phyloP scores from a whole-genome alignment of 2,329 filamentous ascomycete species.

The Gnomoniopsis smithogilvyi region DNA sequence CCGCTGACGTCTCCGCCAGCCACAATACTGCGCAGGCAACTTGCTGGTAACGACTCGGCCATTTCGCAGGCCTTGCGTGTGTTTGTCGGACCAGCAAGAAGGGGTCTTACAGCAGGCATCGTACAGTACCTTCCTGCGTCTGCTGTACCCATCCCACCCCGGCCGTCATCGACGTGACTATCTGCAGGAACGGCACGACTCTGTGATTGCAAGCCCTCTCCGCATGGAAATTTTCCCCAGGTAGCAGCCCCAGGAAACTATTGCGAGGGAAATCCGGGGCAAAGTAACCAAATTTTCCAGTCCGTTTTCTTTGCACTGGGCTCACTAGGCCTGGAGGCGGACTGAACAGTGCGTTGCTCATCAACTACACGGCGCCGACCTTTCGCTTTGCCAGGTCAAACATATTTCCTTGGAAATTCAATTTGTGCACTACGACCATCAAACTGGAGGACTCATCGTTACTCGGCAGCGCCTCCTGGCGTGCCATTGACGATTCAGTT shows the following conservation, averaged over 20 bases:
- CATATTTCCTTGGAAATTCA: slow-evolving; percentile 29
- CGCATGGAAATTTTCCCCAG: neutral
- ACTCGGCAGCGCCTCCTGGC: slow-evolving; percentile 25
- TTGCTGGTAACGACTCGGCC: slow-evolving; percentile 11
- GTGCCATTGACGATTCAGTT: slow-evolving; percentile 24
- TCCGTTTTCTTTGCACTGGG: neutral
- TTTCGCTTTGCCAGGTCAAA: slow-evolving; percentile 3
- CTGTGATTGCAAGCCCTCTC: neutral
- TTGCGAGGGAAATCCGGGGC: neutral
- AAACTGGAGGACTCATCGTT: slow-evolving; percentile 17
- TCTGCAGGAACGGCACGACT: neutral
- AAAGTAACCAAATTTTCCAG: neutral
- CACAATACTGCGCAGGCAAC: slow-evolving; percentile 13
- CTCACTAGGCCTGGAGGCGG: neutral
- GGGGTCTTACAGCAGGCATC: neutral
- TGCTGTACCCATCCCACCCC: neutral
- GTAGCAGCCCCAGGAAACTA: neutral
- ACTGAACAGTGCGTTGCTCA: slow-evolving; percentile 3
- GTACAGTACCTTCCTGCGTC: neutral
- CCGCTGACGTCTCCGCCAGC: slow-evolving; percentile 14
- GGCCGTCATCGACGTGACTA: neutral
- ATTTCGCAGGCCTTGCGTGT: neutral
- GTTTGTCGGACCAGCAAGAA: neutral
- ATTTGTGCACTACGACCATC: slow-evolving; percentile 36
- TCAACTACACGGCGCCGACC: neutral